Percentiles rank a stretch among this genome's conserved stretches.
phyloP scores from a whole-genome alignment of 768 basidiomycete species.

The Lepiota venenata region DNA sequence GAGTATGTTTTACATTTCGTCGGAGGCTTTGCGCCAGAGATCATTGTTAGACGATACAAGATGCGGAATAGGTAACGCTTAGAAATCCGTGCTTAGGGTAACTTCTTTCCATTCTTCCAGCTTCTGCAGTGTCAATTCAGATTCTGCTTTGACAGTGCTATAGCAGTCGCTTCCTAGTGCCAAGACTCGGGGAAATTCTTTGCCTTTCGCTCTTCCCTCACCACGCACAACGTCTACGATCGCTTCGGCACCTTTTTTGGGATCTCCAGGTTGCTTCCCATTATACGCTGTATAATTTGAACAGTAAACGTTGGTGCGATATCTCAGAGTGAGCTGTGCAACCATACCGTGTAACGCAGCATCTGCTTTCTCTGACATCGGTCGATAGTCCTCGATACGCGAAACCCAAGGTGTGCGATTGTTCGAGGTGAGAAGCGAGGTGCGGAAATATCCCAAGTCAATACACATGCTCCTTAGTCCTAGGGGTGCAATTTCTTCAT shows the following conservation, averaged over 20 bases:
- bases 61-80: no score
- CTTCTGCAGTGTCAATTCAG: constrained; percentile 12
- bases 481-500: constrained; percentile 34
- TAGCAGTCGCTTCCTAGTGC: constrained; percentile 29
- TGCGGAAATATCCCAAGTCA: constrained; percentile 39
- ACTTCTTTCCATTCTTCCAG: constrained; percentile 33
- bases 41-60: no score
- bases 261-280: constrained; percentile 35
- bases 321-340: not conserved
- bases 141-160: constrained; percentile 17
- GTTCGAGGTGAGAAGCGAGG: constrained; percentile 25
- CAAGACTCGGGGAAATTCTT: constrained; percentile 24
- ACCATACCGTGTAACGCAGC: constrained; percentile 23
- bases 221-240: constrained; percentile 30
- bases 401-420: constrained; percentile 25
- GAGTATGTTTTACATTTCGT: no score
- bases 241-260: constrained; percentile 29
- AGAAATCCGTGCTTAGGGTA: constrained; percentile 21
- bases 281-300: constrained; percentile 21
- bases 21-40: no score
- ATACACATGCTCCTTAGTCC: constrained; percentile 34
- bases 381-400: constrained; percentile 31
- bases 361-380: constrained; percentile 21
- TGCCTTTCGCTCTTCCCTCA: constrained; percentile 28
- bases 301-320: not conserved